Percentiles rank a stretch among this genome's conserved stretches.
Conservation (phyloP, 441 rosid species). For the Brassica hybrid region DNA sequence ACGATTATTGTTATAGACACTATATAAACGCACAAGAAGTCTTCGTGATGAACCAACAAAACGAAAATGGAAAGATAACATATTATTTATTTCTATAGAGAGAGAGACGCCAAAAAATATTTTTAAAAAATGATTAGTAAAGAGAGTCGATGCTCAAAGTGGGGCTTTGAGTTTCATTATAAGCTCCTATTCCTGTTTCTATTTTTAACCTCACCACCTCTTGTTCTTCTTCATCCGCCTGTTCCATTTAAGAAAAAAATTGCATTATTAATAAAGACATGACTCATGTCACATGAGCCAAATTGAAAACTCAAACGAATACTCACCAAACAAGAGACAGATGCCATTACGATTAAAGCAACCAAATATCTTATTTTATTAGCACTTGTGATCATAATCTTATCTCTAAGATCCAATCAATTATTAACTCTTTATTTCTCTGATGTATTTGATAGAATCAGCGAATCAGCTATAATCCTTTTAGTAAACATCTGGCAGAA, state of each 20-base stretch:
- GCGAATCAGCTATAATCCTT: neutral
- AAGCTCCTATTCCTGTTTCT: constrained; percentile 46
- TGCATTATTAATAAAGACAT: neutral
- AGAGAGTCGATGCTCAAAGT: constrained; percentile 41
- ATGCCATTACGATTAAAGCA: constrained; percentile 11
- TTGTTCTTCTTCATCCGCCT: constrained; percentile 50
- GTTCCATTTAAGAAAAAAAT: neutral
- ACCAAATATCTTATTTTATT: neutral
- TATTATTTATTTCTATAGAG: too few relatives aligned
- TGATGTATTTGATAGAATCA: neutral
- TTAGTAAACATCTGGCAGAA: constrained; percentile 14
- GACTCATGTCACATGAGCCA: neutral
- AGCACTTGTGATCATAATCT: constrained; percentile 25
- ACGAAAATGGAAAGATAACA: neutral
- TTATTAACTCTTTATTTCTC: constrained; percentile 4
- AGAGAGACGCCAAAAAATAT: neutral
- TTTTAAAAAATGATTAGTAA: constrained; percentile 1
- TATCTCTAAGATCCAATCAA: constrained; percentile 27
- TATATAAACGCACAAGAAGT: neutral
- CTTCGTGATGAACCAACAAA: neutral
- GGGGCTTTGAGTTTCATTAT: constrained; percentile 45
- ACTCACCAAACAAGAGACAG: neutral
- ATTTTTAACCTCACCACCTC: constrained; percentile 40
- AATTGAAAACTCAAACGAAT: constrained; percentile 3
- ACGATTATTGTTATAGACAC: neutral